These are phyloP conservation scores for Sugiyamaella pinicola DNA, from an alignment of 1,139 yeast genomes.

Conservation along the genomic window DNA sequence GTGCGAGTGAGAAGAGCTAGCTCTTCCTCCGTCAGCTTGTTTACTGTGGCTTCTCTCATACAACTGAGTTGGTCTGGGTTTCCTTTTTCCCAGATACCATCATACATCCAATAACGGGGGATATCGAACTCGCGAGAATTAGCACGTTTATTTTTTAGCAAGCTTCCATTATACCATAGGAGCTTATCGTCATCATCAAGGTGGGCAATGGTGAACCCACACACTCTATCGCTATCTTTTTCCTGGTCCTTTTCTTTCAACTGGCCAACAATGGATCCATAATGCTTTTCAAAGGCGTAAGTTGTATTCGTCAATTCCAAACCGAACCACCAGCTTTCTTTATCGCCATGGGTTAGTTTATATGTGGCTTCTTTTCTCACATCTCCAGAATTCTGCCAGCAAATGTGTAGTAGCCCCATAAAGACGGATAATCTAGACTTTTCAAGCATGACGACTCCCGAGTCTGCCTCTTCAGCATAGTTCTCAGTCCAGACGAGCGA, in stretches of 20 bases:
- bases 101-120: constrained; percentile 16
- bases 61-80: not conserved
- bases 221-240: constrained; percentile 1
- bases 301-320: constrained; percentile 14
- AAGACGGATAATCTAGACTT: constrained; percentile 6
- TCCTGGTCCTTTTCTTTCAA: not conserved
- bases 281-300: constrained; percentile 12
- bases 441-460: constrained; percentile 14
- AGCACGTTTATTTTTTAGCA: constrained; percentile 3
- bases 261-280: constrained; percentile 6
- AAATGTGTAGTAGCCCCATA: constrained; percentile 15
- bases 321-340: constrained; percentile 22
- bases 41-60: constrained; percentile 1
- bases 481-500: constrained; percentile 8
- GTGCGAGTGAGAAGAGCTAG: not conserved
- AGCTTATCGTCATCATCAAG: constrained; percentile 9
- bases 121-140: constrained; percentile 5
- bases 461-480: constrained; percentile 13
- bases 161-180: constrained; percentile 19
- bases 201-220: constrained; percentile 12
- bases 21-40: not conserved
- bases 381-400: constrained; percentile 16
- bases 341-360: constrained; percentile 16
- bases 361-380: constrained; percentile 20
- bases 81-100: constrained; percentile 5